A percentile compares a stretch with the other conserved stretches of the same genome.
Conservation (phyloP, 2,329 filamentous ascomycete species). For the Ascochyta fabae region DNA sequence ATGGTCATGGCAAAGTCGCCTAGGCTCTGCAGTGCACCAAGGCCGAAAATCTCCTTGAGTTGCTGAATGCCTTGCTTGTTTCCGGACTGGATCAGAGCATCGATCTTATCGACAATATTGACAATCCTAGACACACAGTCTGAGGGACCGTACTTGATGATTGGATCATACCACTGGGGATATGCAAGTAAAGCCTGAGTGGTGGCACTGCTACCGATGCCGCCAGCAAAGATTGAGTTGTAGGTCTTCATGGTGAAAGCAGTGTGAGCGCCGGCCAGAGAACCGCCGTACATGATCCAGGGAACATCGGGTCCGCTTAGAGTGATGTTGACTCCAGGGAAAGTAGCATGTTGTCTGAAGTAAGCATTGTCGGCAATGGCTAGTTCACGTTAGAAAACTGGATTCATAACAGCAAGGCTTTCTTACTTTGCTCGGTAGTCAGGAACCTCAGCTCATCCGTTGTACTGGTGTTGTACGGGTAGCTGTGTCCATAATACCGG, state of each 20-base stretch:
- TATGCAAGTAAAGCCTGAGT: constrained; percentile 54
- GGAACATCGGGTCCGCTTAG: constrained; percentile 55
- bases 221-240: constrained; percentile 55
- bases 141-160: constrained; percentile 57
- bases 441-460: constrained; percentile 59
- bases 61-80: constrained; percentile 53
- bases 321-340: constrained; percentile 53
- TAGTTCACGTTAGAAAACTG: constrained; percentile 6
- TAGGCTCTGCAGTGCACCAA: constrained; percentile 53
- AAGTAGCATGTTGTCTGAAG: constrained; percentile 57
- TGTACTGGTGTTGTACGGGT: constrained; percentile 55
- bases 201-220: constrained; percentile 57
- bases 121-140: constrained; percentile 60
- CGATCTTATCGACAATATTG: constrained; percentile 58
- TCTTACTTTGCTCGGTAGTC: constrained; percentile 57
- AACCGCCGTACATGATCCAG: constrained; percentile 56
- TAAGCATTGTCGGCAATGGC: constrained; percentile 60
- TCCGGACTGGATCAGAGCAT: constrained; percentile 53
- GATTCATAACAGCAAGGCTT: background rate
- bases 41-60: constrained; percentile 57
- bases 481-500: constrained; percentile 59
- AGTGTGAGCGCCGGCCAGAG: constrained; percentile 53
- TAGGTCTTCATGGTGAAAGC: constrained; percentile 57
- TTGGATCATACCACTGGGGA: constrained; percentile 59
- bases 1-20: constrained; percentile 59